Base-by-base conservation (phyloP, 345 rosid species). In the Salix arbutifolia region DNA sequence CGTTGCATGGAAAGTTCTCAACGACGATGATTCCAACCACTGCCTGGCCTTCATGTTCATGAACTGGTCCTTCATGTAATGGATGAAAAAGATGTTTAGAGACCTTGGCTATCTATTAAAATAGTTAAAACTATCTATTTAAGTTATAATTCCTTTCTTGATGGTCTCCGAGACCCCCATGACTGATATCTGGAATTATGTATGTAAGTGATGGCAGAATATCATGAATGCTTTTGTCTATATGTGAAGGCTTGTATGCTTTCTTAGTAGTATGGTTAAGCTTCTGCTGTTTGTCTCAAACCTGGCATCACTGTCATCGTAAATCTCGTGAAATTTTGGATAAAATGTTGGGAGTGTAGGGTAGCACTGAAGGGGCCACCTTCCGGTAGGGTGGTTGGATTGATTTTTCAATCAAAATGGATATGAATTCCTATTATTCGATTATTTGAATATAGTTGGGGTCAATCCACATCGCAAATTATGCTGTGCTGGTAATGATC, bases 21-120 rank as follows among this genome's bases (percentile, higher is more conserved):
- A 96, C 65, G 98, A 96, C 16, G 94, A 92, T 38, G 97, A 93
- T 74, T 91, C 86, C 82, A 89, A 92, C 73, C 93, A 96, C 73
- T 94, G 98, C 86, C 83, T 96, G 67, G 92, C 92, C 87, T 91
- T 96, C 86, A 86, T 88, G 95, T 94, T 96, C 88, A 86, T 91
- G 82, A 96, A 91, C 81, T 96, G 99, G 98, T 96, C 97, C 46
- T 96, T 96, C 70, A 84, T 93, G 35, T 96, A 84, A 93, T 65
- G 10, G n/a, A 37, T 19, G 70, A 7, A 23, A 26, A 65, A 16
- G 72, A 35, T 61, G 19, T 61, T 26, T 61, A 25, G 13, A 26
- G 23, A 74, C 2, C 69, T 44, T 79, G 17, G 30, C 35, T 52
- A 38, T 66, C 28, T 65, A 31, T 78, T 3, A 10, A 46, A 21